Evolutionary conservation across 1,284 basidiomycete species (phyloP), one percentile per base, ranked within the genome.

Genomic region (Paramarasmius palmivorus): DNA sequence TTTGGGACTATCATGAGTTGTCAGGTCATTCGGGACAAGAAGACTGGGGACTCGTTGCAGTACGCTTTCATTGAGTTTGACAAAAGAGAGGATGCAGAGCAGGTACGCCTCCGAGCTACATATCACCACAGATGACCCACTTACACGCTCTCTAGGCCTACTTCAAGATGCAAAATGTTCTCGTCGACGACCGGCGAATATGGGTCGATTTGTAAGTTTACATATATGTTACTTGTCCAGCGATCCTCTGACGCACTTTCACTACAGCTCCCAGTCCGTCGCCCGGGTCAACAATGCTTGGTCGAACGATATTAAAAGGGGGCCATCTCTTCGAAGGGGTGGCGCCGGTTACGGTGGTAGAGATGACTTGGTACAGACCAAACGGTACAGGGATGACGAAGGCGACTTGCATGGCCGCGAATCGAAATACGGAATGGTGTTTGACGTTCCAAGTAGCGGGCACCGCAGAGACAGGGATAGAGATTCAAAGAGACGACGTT

Each of bases 41-140:
- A 88, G 71, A 95, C 94, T 4, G 95, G 96, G 0, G 97, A 99
- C 70, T 93, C 90, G 39, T 72, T 99, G 56, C 96, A 99, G 68
- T 99, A 99, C 68, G 96, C 97, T 1, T 99, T 99, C 66, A 95
- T 99, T 64, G 97, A 99, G 72, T 99, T 98, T 73, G 95, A 97
- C 68, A 90, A 91, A 68, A 77, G 88, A 45, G 92, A 94, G 55
- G 88, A 94, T 39, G 95, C 96, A 1, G 96, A 99, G 68, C 87
- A 94, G 82, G 92, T 93, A 57, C 6, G 44, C 10, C n/a, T n/a
- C n/a, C n/a, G n/a, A n/a, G n/a, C n/a, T n/a, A n/a, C n/a, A n/a
- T n/a, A n/a, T n/a, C n/a, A n/a, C n/a, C n/a, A n/a, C n/a, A n/a
- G n/a, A n/a, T n/a, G n/a, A n/a, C n/a, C n/a, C n/a, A n/a, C n/a